phyloP scores from a whole-genome alignment of 225 moss, liverwort and hornwort genomes.

The Thuidium tamariscinum region DNA sequence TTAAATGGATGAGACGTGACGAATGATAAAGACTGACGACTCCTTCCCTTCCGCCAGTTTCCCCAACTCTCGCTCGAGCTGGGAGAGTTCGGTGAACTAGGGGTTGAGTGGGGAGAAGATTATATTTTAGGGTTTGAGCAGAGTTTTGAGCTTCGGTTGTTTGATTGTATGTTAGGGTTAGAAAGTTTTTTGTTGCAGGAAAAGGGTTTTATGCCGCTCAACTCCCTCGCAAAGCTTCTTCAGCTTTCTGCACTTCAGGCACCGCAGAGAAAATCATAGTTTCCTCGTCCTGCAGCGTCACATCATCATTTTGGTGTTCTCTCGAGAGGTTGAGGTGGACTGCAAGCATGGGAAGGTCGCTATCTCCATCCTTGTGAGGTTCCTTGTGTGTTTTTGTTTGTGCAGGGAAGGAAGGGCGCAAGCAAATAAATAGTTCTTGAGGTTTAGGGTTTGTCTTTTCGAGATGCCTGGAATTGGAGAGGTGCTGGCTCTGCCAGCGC shows the following conservation, averaged over 20 bases:
- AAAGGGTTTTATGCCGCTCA: not conserved
- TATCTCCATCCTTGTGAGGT: not conserved
- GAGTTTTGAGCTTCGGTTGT: not conserved
- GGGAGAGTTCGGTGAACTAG: not conserved
- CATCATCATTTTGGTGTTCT: not conserved
- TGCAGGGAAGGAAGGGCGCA: not conserved
- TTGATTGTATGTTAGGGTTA: not conserved
- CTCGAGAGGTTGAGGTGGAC: not conserved
- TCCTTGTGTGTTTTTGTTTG: not conserved
- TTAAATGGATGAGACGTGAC: not conserved
- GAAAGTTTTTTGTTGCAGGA: not conserved
- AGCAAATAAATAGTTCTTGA: not conserved
- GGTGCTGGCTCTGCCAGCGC: constrained; percentile 99
- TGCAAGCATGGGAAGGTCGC: not conserved
- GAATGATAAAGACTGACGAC: not conserved
- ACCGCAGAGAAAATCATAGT: not conserved
- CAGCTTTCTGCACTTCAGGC: not conserved
- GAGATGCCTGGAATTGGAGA: constrained; percentile 78
- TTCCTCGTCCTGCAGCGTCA: not conserved
- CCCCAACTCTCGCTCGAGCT: not conserved
- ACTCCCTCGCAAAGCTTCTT: not conserved
- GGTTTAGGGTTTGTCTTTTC: constrained; percentile 7
- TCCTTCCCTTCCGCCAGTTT: not conserved
- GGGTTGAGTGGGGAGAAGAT: not conserved
- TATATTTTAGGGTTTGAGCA: not conserved